Base-by-base conservation (phyloP, 2,329 filamentous ascomycete species). In the Macrophomina pseudophaseolina region DNA sequence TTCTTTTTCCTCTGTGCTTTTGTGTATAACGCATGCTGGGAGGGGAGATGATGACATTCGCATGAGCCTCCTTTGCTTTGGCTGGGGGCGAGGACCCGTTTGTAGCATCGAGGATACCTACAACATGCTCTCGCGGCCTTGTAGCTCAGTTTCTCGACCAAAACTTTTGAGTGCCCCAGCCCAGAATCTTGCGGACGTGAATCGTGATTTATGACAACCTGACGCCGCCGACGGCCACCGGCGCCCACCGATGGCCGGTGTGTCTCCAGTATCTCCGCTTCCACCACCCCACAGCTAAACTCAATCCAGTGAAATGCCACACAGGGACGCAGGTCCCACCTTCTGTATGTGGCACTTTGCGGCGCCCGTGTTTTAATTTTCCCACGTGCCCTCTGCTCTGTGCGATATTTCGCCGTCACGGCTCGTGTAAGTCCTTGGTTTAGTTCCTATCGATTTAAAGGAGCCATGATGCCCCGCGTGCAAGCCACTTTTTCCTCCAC, bases 31-130 rank as follows among this genome's bases (percentile, higher is more conserved):
- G 77, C 76, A 79, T 79, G 76, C 78, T 75, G 76, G 58, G 73
- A 77, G 77, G 75, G 71, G 76, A 79, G 76, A 78, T 78, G 72
- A 76, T 78, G 71, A 76, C 76, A 79, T 77, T 68, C 72, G 77
- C 74, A 75, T 66, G 65, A 66, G 65, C 64, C 46, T 60, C 51
- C 65, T 38, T 32, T 72, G 73, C 76, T 38, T 32, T 72, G 72
- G 76, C 74, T 72, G 70, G 71, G 75, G 71, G 77, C 73, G 74
- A 79, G 76, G 76, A 78, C 74, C 73, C 75, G 74, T 76, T 74
- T 79, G 76, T 66, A 38, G 76, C 75, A 79, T 81, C 78, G 78
- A 82, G 80, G 80, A 82, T 77, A 76, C 78, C 79, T 80, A 76
- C 74, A 78, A 62, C 77, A 73, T 79, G 79, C 79, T 75, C 79